Conservation (phyloP, 169 alveolate species). For the Cytauxzoon felis region DNA sequence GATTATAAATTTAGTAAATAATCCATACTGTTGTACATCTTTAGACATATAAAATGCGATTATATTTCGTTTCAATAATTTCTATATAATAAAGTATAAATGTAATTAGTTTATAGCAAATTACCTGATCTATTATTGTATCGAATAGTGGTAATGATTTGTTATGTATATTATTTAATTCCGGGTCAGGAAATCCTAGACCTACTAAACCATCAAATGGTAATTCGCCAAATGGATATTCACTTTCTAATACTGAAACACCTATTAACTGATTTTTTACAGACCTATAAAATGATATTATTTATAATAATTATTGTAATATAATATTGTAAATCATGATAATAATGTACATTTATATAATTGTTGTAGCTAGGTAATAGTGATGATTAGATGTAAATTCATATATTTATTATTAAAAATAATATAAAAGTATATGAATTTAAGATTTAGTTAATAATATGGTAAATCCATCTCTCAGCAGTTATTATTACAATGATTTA, state of each 20-base stretch:
- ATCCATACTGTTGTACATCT: constrained; percentile 60
- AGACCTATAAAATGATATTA: too few relatives aligned
- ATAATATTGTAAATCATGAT: neutral
- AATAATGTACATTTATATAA: neutral
- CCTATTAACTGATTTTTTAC: constrained; percentile 84
- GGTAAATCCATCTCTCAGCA: too few relatives aligned
- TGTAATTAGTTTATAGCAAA: neutral
- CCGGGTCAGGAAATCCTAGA: constrained; percentile 85
- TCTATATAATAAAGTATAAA: constrained; percentile 2
- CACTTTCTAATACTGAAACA: constrained; percentile 80
- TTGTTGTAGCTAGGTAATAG: too few relatives aligned
- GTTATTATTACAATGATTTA: too few relatives aligned
- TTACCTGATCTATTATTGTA: constrained; percentile 47
- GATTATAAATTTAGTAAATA: neutral
- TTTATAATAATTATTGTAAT: neutral
- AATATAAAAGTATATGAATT: too few relatives aligned
- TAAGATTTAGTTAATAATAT: too few relatives aligned
- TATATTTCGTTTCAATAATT: constrained; percentile 76
- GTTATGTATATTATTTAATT: constrained; percentile 2
- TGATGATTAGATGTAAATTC: too few relatives aligned
- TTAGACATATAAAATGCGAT: constrained; percentile 82
- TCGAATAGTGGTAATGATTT: constrained; percentile 39
- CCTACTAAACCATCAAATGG: constrained; percentile 93
- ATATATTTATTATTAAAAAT: too few relatives aligned
- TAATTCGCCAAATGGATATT: constrained; percentile 82